Evolutionary conservation across 192 early-diverging fungal genomes (phyloP), one percentile per base, ranked within the genome.

Genomic region (Entophlyctis luteolus): DNA sequence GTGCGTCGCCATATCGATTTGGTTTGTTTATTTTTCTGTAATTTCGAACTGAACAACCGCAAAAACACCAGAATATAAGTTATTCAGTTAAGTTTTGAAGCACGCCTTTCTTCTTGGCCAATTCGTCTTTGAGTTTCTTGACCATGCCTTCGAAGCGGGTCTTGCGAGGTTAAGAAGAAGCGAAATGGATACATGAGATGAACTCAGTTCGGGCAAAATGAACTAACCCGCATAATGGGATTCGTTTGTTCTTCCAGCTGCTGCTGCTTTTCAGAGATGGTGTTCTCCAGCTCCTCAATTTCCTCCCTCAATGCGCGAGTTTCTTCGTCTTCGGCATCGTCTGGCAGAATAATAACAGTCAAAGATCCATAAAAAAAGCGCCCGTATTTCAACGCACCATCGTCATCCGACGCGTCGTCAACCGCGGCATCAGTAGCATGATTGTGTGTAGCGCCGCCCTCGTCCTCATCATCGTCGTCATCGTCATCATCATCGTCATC

Each of bases 111-210:
- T 89, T 90, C 36, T 84, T 68, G 36, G 78, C 70, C 37, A 87
- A 65, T 60, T 90, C 82, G 47, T 79, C 77, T 20, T 76, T 74
- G 49, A 92, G 70, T 20, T 78, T 81, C 28, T 74, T 68, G 27
- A 90, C 72, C 29, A 81, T 85, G 6, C 78, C 80, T 56, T 88
- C 84, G 48, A 92, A 90, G 4, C 90, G 88, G 68, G 76, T 80
- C 89, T 87, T 39, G 35, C 25, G 50, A 42, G 55, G 47, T 20
- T 4, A 39, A 38, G 27, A n/a, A 22, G 27, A 54, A 53, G 25
- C 58, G 39, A 35, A 20, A 48, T 4, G 34, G 32, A 18, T 33
- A 25, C 45, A 22, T 33, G 18, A 1, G 39, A 28, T 3, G 33
- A 53, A n/a, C 42, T 4, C 28, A 20, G 37, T 25, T 31, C 22